Conservation (phyloP, 129 eudicot genomes). For the Escallonia herrerae region DNA sequence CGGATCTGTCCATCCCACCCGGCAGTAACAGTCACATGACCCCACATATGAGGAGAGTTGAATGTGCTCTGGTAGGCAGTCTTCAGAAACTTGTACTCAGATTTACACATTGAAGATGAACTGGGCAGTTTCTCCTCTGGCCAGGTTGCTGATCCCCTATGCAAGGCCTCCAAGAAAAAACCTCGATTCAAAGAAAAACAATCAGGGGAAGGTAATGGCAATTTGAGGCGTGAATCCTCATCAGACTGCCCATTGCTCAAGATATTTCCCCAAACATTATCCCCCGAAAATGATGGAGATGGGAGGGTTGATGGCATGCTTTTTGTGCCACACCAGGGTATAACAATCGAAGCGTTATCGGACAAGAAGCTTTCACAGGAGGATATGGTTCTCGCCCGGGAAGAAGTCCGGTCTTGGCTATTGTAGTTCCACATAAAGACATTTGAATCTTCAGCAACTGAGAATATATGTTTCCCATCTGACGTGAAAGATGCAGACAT, state of each 20-base stretch:
- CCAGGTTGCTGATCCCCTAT: slow-evolving; percentile 58
- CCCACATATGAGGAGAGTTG: slow-evolving; percentile 73
- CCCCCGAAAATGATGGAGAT: slow-evolving; percentile 19
- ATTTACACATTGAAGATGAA: slow-evolving; percentile 26
- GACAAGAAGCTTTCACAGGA: slow-evolving; percentile 56
- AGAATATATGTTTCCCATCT: slow-evolving; percentile 74
- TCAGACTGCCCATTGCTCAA: slow-evolving; percentile 18
- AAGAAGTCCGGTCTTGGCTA: slow-evolving; percentile 23
- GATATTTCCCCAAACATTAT: slow-evolving; percentile 6
- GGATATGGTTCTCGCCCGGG: slow-evolving; percentile 32
- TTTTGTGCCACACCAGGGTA: slow-evolving; percentile 75
- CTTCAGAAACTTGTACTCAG: slow-evolving; percentile 62
- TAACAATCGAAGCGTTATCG: slow-evolving; percentile 49
- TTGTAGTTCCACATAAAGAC: slow-evolving; percentile 60
- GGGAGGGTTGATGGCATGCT: slow-evolving; percentile 32
- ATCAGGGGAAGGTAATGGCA: slow-evolving; percentile 33
- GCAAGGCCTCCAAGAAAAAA: slow-evolving; percentile 43
- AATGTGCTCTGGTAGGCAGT: slow-evolving; percentile 55
- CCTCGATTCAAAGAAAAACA: slow-evolving; percentile 40
- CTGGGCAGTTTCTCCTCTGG: slow-evolving; percentile 57
- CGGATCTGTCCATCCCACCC: slow-evolving; percentile 88
- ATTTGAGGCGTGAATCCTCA: slow-evolving; percentile 25
- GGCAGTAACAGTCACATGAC: slow-evolving; percentile 78
- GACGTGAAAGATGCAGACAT: slow-evolving; percentile 68
- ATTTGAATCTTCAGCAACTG: slow-evolving; percentile 66